Base-by-base conservation (phyloP, 345 rosid species). In the Draba incana region DNA sequence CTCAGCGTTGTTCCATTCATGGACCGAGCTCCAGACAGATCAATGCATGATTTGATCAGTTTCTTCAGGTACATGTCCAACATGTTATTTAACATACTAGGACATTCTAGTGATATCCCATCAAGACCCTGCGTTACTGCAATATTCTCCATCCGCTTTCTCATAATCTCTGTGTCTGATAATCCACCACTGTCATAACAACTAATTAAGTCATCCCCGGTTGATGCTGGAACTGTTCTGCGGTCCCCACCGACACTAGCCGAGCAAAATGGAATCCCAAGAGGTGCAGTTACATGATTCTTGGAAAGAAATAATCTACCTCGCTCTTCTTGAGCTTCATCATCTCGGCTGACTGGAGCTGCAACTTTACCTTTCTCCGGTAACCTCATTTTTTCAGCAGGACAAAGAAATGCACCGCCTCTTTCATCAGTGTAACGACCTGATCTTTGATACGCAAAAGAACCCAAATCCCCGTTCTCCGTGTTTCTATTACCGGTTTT, bases 31-130 rank as follows among this genome's bases (percentile, higher is more conserved):
- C 85, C 89, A 12, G 81, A 84, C 77, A 89, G 51, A 68, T 83
- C 82, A 59, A 84, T 70, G 66, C 96, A 89, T 49, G 98, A 89
- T 58, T 66, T 79, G 27, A 95, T 83, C 80, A 95, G 79, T 79
- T 73, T 85, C 83, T 92, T 95, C 78, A 95, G 69, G 85, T 95
- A 85, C 41, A 85, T 46, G 66, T 95, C 94, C 73, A 95, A 62
- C 87, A 83, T 79, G 51, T 68, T 81, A 60, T 89, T 89, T 77
- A 95, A 77, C 43, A 75, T 66, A 74, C 77, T 89, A 64, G 99
- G 85, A 75, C 92, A 89, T 74, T 88, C 98, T 62, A 73, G 6
- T 4, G 99, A 89, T 72, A 92, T 96, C 38, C 87, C 97, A 75
- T 81, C 90, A 66, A 95, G 78, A 41, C 90, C 98, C 70, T 95